These are phyloP conservation scores for Globisporangium megalacanthum DNA, from an alignment of 352 stramenopile species.

Conservation along the genomic window DNA sequence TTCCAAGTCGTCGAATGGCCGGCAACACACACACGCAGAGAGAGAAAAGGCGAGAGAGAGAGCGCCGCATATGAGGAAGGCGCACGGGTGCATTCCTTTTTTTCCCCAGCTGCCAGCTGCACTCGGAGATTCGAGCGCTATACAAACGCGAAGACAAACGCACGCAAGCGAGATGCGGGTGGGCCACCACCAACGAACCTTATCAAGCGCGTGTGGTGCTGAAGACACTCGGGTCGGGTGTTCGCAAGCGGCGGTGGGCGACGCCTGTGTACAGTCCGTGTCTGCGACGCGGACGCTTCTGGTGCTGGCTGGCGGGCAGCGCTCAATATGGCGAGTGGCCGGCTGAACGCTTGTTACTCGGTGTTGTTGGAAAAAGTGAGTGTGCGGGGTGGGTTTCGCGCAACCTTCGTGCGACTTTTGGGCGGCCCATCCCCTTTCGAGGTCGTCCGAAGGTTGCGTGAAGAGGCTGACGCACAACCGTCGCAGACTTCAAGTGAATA, in stretches of 20 bases:
- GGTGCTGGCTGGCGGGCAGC: too few relatives aligned
- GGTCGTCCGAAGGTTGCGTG: conserved; percentile 11
- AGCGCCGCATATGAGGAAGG: not conserved
- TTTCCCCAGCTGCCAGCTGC: conserved; percentile 7
- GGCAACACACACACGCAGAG: not conserved
- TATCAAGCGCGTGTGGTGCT: not conserved
- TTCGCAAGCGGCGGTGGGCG: too few relatives aligned
- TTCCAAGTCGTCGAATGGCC: not conserved
- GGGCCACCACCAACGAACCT: not conserved
- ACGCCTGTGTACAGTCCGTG: not conserved
- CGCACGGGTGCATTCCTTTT: conserved; percentile 11
- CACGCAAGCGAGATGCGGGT: not conserved
- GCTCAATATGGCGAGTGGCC: too few relatives aligned
- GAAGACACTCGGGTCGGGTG: too few relatives aligned
- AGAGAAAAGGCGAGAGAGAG: not conserved
- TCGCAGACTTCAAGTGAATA: too few relatives aligned
- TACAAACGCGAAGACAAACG: conserved; percentile 23
- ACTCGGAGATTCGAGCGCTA: conserved; percentile 10
- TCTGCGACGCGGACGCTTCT: too few relatives aligned
- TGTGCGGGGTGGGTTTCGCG: not conserved
- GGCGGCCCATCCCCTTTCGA: not conserved
- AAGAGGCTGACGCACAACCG: not conserved
- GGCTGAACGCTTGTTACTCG: not conserved
- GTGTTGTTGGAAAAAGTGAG: not conserved
- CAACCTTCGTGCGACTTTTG: conserved; percentile 1